Conservation (phyloP, 352 stramenopile species). For the Lagenidium giganteum region DNA sequence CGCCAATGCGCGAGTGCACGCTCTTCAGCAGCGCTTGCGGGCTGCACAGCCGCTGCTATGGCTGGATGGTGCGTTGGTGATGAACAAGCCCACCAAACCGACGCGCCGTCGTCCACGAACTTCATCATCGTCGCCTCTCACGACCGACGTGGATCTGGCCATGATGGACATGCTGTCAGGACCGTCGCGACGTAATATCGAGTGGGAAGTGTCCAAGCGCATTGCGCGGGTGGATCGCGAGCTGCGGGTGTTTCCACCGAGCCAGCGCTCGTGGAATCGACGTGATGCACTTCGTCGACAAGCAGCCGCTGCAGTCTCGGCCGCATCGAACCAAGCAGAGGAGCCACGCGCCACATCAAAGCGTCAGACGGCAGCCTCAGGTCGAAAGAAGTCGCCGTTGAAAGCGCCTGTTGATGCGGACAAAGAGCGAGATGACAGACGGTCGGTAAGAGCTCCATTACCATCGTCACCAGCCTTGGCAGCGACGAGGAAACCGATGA, state of each 20-base stretch:
- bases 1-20: conserved; percentile 27
- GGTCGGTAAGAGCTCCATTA: no score
- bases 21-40: conserved; percentile 27
- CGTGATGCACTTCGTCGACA: no score
- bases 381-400: no score
- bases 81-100: conserved; percentile 10
- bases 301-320: no score
- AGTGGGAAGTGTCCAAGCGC: conserved; percentile 48
- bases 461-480: no score
- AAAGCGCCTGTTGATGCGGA: neutral
- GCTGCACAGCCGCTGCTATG: conserved; percentile 31
- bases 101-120: neutral
- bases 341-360: no score
- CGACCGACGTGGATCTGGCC: conserved; percentile 9
- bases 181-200: conserved; percentile 23
- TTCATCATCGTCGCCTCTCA: neutral
- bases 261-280: conserved; percentile 29
- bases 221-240: conserved; percentile 48
- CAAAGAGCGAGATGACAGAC: neutral
- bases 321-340: conserved; percentile 15
- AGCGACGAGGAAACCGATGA: no score
- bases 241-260: conserved; percentile 32
- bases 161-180: conserved; percentile 15
- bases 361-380: neutral
- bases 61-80: conserved; percentile 26